Conservation (phyloP, 1,139 yeast genomes). For the Kodamaea derodonti region DNA sequence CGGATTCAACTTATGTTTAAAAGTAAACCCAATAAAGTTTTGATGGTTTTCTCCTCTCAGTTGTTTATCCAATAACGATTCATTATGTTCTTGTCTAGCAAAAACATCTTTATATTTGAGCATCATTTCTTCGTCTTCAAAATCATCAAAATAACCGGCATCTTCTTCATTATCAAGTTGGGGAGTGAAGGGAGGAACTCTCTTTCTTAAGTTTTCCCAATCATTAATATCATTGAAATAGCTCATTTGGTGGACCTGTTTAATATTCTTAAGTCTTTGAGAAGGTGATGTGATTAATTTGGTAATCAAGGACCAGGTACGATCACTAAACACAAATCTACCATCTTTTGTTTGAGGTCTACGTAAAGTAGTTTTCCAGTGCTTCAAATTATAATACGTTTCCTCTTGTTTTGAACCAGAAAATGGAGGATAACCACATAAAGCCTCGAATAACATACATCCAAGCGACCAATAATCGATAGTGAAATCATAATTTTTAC, state of each 20-base stretch:
- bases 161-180: slow-evolving; percentile 95
- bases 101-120: slow-evolving; percentile 95
- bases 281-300: slow-evolving; percentile 77
- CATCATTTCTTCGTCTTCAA: slow-evolving; percentile 95
- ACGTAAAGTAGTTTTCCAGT: slow-evolving; percentile 84
- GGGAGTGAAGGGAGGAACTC: slow-evolving; percentile 92
- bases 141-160: slow-evolving; percentile 98
- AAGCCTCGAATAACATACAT: slow-evolving; percentile 87
- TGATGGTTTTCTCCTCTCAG: slow-evolving; percentile 18
- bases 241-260: slow-evolving; percentile 72
- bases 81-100: slow-evolving; percentile 83
- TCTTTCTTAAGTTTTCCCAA: slow-evolving; percentile 65
- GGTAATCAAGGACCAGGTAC: slow-evolving; percentile 90
- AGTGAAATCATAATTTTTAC: slow-evolving; percentile 89
- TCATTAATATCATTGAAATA: slow-evolving; percentile 77
- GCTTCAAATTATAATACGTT: slow-evolving; percentile 87
- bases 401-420: slow-evolving; percentile 93
- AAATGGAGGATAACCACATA: slow-evolving; percentile 96
- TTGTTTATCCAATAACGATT: slow-evolving; percentile 59
- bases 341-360: slow-evolving; percentile 94
- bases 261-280: slow-evolving; percentile 69
- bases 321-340: slow-evolving; percentile 85
- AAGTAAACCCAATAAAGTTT: slow-evolving; percentile 91
- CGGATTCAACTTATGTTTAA: slow-evolving; percentile 78
- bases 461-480: slow-evolving; percentile 99